Evolutionary conservation across 371 early-diverging fungal species (phyloP).

Genomic region (Rhizopus arrhizus): DNA sequence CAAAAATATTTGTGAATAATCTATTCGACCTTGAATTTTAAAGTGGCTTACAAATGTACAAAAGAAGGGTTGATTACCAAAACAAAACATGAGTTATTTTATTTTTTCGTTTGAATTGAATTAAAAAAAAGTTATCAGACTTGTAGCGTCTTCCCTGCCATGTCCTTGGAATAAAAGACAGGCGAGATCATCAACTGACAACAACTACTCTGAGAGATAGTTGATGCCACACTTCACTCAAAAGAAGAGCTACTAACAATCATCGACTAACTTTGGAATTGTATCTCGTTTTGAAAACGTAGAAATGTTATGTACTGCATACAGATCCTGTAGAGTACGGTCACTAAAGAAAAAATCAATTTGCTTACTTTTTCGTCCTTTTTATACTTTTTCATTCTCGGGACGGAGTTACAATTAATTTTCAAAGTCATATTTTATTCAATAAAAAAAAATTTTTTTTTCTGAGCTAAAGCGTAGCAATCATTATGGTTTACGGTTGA

Average conservation of each 20-base stretch:
- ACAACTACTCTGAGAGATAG: constrained; percentile 20
- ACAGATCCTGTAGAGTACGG: constrained; percentile 57
- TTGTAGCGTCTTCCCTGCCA: constrained; percentile 43
- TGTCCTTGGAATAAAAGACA: constrained; percentile 37
- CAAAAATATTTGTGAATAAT: too few relatives aligned
- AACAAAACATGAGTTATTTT: not conserved
- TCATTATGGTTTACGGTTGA: constrained; percentile 41
- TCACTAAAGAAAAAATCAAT: constrained; percentile 38
- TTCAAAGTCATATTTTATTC: not conserved
- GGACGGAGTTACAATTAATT: not conserved
- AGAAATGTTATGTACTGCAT: constrained; percentile 52
- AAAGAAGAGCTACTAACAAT: constrained; percentile 40
- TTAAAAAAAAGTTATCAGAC: constrained; percentile 38
- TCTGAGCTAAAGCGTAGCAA: not conserved
- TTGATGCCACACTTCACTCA: constrained; percentile 43
- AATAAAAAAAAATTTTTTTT: not conserved
- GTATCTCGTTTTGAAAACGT: constrained; percentile 52
- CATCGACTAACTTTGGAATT: constrained; percentile 45
- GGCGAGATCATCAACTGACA: constrained; percentile 46
- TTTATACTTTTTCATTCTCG: constrained; percentile 34
- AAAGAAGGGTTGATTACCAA: too few relatives aligned
- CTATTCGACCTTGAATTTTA: too few relatives aligned
- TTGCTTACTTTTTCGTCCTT: constrained; percentile 15
- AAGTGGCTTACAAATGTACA: too few relatives aligned
- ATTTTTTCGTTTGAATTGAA: constrained; percentile 22